Conservation (phyloP, 257 asterid genomes). For the Cordia subcordata region DNA sequence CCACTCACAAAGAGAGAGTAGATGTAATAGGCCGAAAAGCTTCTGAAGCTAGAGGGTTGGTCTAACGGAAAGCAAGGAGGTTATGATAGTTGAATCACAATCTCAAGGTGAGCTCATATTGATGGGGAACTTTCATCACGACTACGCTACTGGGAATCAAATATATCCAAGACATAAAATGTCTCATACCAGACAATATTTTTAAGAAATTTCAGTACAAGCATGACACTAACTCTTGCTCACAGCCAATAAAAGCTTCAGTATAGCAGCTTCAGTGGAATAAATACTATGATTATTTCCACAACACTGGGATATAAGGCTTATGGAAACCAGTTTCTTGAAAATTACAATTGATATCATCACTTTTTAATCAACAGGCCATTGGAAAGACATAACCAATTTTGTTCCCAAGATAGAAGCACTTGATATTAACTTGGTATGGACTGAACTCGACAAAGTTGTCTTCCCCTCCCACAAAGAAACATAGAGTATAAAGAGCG, state of each 20-base stretch:
- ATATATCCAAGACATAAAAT: no score
- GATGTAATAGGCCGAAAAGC: no score
- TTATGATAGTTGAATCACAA: no score
- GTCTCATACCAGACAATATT: no score
- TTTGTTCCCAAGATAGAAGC: conserved; percentile 67
- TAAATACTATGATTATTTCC: not conserved
- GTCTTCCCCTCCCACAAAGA: conserved; percentile 72
- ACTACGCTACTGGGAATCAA: no score
- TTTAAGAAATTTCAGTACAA: no score
- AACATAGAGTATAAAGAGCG: conserved; percentile 78
- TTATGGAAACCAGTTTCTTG: not conserved
- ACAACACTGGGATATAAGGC: not conserved
- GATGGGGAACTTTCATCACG: no score
- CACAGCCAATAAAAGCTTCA: not conserved
- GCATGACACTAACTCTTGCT: not conserved
- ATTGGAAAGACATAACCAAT: conserved; percentile 87
- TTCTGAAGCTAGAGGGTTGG: no score
- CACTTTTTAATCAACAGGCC: conserved; percentile 31
- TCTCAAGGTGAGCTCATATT: no score
- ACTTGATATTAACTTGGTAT: conserved; percentile 67
- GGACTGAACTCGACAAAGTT: conserved; percentile 83
- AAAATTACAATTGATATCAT: no score
- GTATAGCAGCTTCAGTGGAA: not conserved
- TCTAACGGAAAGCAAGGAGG: no score
- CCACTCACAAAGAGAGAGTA: no score